phyloP scores from a whole-genome alignment of 768 basidiomycete genomes.

The Termitomyces sp. region DNA sequence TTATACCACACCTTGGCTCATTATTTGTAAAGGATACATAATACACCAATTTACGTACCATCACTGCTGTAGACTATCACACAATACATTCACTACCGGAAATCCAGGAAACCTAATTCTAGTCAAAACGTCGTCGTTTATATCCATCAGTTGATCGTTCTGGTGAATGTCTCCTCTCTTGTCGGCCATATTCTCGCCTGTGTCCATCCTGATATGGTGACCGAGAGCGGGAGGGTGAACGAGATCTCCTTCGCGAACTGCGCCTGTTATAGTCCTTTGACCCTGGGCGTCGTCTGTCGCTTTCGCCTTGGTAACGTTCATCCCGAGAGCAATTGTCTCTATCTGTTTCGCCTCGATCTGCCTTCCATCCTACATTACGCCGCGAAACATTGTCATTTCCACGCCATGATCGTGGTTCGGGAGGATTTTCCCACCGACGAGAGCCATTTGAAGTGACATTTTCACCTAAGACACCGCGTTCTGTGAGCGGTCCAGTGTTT shows the following conservation, averaged over 20 bases:
- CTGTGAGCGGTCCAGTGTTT: conserved; percentile 33
- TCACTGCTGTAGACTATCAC: background rate
- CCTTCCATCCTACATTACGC: conserved; percentile 21
- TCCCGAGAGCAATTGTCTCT: conserved; percentile 13
- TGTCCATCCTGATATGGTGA: conserved; percentile 21
- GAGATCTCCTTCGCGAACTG: conserved; percentile 20
- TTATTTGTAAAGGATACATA: background rate
- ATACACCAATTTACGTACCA: background rate
- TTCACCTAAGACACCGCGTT: conserved; percentile 25
- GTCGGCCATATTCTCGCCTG: conserved; percentile 17
- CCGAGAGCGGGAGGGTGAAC: conserved; percentile 23
- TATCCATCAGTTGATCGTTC: conserved; percentile 26
- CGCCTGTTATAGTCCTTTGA: conserved; percentile 21
- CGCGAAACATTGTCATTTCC: conserved; percentile 12
- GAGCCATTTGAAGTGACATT: conserved; percentile 27
- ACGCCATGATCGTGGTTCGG: conserved; percentile 30
- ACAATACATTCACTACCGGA: background rate
- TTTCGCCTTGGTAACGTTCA: conserved; percentile 1
- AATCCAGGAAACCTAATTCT: conserved; percentile 10
- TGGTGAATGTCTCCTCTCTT: conserved; percentile 23
- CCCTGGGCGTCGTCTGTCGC: conserved; percentile 5
- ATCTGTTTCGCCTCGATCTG: conserved; percentile 16
- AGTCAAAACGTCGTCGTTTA: conserved; percentile 56
- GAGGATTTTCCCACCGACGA: conserved; percentile 25
- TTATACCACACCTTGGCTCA: background rate